phyloP scores from a whole-genome alignment of 495 filamentous ascomycete genomes.

The Physcia stellaris region DNA sequence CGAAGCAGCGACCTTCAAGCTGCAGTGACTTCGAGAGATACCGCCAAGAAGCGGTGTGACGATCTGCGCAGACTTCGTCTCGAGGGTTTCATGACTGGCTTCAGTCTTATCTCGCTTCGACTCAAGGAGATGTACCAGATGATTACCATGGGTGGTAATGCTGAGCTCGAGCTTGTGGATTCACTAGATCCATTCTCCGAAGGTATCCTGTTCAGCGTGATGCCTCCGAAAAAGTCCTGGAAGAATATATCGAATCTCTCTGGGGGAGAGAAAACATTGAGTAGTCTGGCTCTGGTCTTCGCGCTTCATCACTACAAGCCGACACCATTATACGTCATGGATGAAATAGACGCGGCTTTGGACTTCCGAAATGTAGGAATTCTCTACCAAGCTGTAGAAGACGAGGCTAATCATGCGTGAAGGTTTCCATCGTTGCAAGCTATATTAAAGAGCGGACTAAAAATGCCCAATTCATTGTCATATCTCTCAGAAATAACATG shows the following conservation, averaged over 20 bases:
- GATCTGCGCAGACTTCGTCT: slow-evolving; percentile 78
- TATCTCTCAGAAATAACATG: slow-evolving; percentile 97
- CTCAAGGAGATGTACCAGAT: slow-evolving; percentile 99
- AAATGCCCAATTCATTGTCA: slow-evolving; percentile 98
- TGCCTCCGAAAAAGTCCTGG: slow-evolving; percentile 99
- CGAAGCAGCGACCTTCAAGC: slow-evolving; percentile 66
- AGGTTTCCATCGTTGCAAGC: slow-evolving; percentile 95
- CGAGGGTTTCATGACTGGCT: slow-evolving; percentile 98
- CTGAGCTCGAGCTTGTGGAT: slow-evolving; percentile 92
- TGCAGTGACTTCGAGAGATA: slow-evolving; percentile 64
- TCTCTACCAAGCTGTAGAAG: not conserved
- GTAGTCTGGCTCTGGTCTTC: slow-evolving; percentile 87
- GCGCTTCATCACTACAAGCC: slow-evolving; percentile 97
- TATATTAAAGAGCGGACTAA: slow-evolving; percentile 99
- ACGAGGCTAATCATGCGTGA: not conserved
- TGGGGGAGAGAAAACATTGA: slow-evolving; percentile 94
- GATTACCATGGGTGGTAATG: slow-evolving; percentile 99
- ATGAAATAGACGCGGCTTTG: slow-evolving; percentile 96
- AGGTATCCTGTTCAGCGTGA: slow-evolving; percentile 90
- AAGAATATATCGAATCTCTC: slow-evolving; percentile 95
- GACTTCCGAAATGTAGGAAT: slow-evolving; percentile 89
- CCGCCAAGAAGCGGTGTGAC: slow-evolving; percentile 79
- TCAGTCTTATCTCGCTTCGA: slow-evolving; percentile 83
- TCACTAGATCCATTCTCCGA: slow-evolving; percentile 92
- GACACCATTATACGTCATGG: slow-evolving; percentile 97